Percentiles rank a stretch among this genome's conserved stretches.
phyloP scores from a whole-genome alignment of 495 filamentous ascomycete species.

The Penicillium cosmopolitanum region DNA sequence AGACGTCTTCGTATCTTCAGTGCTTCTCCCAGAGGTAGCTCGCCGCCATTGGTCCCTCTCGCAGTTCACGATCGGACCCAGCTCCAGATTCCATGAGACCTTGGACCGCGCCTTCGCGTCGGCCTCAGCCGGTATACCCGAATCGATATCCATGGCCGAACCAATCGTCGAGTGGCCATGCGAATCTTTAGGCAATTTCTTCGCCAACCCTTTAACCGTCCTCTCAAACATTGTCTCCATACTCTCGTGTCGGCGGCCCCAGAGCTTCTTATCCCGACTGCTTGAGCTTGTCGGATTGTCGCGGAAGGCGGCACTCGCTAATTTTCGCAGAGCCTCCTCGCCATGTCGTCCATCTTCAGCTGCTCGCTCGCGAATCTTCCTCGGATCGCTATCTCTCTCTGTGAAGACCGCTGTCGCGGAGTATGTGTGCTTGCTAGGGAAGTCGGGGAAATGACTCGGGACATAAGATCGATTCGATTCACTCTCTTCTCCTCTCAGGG shows the following conservation, averaged over 20 bases:
- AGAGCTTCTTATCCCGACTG: conserved; percentile 47
- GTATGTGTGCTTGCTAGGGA: conserved; percentile 77
- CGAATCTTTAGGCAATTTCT: conserved; percentile 36
- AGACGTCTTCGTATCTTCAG: conserved; percentile 34
- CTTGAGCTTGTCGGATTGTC: conserved; percentile 43
- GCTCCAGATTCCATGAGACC: conserved; percentile 37
- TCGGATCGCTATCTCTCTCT: conserved; percentile 67
- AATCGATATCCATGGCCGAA: conserved; percentile 42
- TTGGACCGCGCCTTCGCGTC: conserved; percentile 36
- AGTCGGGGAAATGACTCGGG: conserved; percentile 67
- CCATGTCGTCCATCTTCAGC: conserved; percentile 74
- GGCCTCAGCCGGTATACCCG: conserved; percentile 25
- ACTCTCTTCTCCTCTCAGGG: conserved; percentile 56
- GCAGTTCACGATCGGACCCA: conserved; percentile 53
- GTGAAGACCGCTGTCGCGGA: conserved; percentile 67
- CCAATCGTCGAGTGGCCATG: conserved; percentile 7
- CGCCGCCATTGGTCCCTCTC: conserved; percentile 50
- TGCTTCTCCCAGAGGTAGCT: conserved; percentile 27
- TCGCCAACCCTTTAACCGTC: conserved; percentile 43
- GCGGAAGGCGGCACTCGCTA: conserved; percentile 58
- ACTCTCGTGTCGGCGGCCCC: conserved; percentile 46
- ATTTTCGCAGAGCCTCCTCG: conserved; percentile 71
- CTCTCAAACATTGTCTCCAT: conserved; percentile 56
- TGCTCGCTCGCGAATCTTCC: conserved; percentile 71
- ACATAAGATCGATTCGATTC: conserved; percentile 57